Evolutionary conservation across 495 filamentous ascomycete species (phyloP), one percentile per base, ranked within the genome.

Genomic region (Penicillium odoratum): DNA sequence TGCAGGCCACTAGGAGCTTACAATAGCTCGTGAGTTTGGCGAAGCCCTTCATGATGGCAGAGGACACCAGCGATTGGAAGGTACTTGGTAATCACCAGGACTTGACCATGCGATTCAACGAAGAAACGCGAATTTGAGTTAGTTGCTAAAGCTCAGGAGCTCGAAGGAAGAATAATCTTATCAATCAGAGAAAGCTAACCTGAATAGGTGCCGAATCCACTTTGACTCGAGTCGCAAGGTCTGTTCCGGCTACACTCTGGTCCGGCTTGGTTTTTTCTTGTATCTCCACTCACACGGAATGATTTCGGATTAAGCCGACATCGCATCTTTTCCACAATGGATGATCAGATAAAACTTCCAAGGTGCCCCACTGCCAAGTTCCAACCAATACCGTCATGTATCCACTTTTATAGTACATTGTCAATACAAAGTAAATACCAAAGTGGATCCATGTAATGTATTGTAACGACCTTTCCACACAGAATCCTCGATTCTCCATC

Each of bases 1-100:
- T 62, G 11, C 65, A 73, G 26, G 73, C 72, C 55, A 80, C 55
- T 42, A 82, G 65, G n/a, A 79, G 69, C 46, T 59, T 62, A 48
- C 76, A 66, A 49, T 75, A 81, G 51, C 67, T 69, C 50, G 67
- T 69, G 34, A 79, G 60, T 45, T 73, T 72, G 51, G 69, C 60
- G 48, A 68, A 44, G 34, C 72, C 54, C 57, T 51, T 64, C 70
- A 73, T 74, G 45, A 36, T 8, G 25, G 8, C 28, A 11, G 26
- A 30, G 28, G 15, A 48, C 26, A 21, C 21, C 21, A 21, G 21
- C 21, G 15, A 13, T 5, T 51, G 25, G n/a, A 40, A 10, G 15
- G 15, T 51, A 36, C 16, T 51, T 26, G 31, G 48, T 28, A 40
- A 26, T 25, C 16, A 36, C 48, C 11, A 51, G 8, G 1, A 15